Evolutionary conservation across 192 early-diverging fungal genomes (phyloP).

Genomic region (Podila epicladia): DNA sequence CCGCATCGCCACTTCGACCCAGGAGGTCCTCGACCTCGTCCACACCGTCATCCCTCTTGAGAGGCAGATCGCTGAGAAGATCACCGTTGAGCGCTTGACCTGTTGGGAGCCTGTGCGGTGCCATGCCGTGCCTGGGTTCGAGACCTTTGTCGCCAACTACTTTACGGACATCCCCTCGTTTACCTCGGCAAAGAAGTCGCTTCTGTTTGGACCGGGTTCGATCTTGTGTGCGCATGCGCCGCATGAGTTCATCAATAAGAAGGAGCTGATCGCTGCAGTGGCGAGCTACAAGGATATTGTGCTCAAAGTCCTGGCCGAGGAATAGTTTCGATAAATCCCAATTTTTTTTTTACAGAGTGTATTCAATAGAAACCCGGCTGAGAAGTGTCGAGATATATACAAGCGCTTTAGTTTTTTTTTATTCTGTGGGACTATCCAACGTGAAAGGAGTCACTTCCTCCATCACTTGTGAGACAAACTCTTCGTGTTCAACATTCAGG

Average conservation of each 20-base stretch:
- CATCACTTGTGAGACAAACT: neutral
- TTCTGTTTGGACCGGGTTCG: conserved; percentile 50
- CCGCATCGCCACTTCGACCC: conserved; percentile 54
- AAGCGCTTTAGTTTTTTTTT: no score
- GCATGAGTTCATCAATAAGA: conserved; percentile 52
- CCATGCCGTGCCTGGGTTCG: conserved; percentile 41
- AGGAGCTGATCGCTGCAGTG: conserved; percentile 46
- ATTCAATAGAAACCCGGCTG: neutral
- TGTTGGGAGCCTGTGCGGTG: conserved; percentile 58
- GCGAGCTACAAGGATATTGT: conserved; percentile 54
- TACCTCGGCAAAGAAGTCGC: conserved; percentile 33
- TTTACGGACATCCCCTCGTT: conserved; percentile 53
- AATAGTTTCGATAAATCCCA: neutral
- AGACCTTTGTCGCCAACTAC: conserved; percentile 51
- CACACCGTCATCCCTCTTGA: conserved; percentile 26
- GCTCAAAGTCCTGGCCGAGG: conserved; percentile 28
- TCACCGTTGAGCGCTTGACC: conserved; percentile 29
- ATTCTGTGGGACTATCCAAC: neutral
- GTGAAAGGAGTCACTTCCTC: neutral
- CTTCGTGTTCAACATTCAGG: neutral
- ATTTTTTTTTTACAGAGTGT: neutral
- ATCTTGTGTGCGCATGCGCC: conserved; percentile 51
- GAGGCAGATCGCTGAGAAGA: conserved; percentile 38
- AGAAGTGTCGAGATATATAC: neutral
- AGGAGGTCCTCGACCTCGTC: conserved; percentile 49